Percentiles rank a stretch among this genome's conserved stretches.
phyloP scores from a whole-genome alignment of 2,329 filamentous ascomycete species.

The Penicillium hordei region DNA sequence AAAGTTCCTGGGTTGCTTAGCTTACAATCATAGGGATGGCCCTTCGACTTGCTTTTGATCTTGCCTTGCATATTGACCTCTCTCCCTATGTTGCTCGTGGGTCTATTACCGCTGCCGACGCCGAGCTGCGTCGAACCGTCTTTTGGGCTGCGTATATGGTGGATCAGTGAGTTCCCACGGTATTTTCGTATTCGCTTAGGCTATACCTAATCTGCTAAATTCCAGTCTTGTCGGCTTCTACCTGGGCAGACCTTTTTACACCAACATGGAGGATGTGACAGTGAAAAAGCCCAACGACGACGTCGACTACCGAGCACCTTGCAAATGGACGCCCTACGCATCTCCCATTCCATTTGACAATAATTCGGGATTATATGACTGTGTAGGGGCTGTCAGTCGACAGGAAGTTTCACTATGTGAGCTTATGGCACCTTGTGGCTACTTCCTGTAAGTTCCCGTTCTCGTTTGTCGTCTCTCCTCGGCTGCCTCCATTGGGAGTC shows the following conservation, averaged over 20 bases:
- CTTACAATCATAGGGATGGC: slow-evolving; percentile 32
- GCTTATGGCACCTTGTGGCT: slow-evolving; percentile 31
- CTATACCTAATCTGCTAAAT: neutral
- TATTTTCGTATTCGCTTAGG: too few relatives aligned
- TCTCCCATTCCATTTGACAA: slow-evolving; percentile 3
- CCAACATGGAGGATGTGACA: slow-evolving; percentile 37
- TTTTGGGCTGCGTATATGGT: slow-evolving; percentile 42
- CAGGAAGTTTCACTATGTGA: slow-evolving; percentile 32
- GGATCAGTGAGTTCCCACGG: slow-evolving; percentile 21
- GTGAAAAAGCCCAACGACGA: slow-evolving; percentile 31
- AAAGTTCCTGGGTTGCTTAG: neutral
- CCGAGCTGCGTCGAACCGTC: slow-evolving; percentile 31
- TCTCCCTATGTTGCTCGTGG: slow-evolving; percentile 17
- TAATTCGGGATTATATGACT: neutral
- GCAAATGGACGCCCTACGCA: slow-evolving; percentile 26
- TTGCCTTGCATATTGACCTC: slow-evolving; percentile 34
- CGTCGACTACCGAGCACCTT: neutral
- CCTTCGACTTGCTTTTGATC: slow-evolving; percentile 38
- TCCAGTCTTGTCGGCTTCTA: slow-evolving; percentile 36
- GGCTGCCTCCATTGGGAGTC: too few relatives aligned
- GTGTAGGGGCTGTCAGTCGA: slow-evolving; percentile 8
- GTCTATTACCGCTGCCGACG: slow-evolving; percentile 15
- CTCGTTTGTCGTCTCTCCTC: neutral
- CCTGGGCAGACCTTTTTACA: slow-evolving; percentile 38
- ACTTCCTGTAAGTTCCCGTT: slow-evolving; percentile 27